Evolutionary conservation across 306 rosid species (phyloP), one percentile per base, ranked within the genome.

Genomic region (Lablab purpureus): DNA sequence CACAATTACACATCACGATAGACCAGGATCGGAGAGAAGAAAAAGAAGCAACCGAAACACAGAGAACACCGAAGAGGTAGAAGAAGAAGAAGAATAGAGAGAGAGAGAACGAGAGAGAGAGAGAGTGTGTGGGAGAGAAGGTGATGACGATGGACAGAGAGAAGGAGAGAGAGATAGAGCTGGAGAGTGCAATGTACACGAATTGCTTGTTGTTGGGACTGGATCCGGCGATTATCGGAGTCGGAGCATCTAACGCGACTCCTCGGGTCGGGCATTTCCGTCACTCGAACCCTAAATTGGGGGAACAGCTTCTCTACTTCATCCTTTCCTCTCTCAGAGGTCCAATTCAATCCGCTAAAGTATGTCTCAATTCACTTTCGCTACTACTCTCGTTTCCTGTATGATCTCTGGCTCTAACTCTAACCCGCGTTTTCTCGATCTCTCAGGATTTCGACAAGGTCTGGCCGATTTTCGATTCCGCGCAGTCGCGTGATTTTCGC

Each of bases 141-240:
- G 92, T 72, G 81, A 95, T 95, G 98, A 92, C 99, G 87, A 93
- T 96, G 99, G 99, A 93, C 85, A 90, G 99, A 87, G 98, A 96
- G 87, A 96, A 96, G 83, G 99, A 96, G 90, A 85, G 99, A 85
- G 99, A 96, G 89, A 91, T 91, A 40, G 99, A 96, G 91, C 91
- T 96, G 0, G 99, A 96, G 81, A 96, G 98, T 81, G 97, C 99
- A 90, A 95, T 93, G 99, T 95, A 92, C 88, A 95, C 99, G 5
- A 95, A 95, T 89, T 95, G 98, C 72, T 87, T 96, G 90, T 83
- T 96, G 3, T 87, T 96, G 71, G 99, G 99, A 58, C 83, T 96
- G 90, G 99, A 96, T 96, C 99, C 99, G 83, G 90, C 91, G 54
- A 81, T 96, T 50, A 88, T 96, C 84, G 99, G 98, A 71, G 85